Base-by-base conservation (phyloP, 1,284 basidiomycete genomes). In the Hymenochaete sp. region DNA sequence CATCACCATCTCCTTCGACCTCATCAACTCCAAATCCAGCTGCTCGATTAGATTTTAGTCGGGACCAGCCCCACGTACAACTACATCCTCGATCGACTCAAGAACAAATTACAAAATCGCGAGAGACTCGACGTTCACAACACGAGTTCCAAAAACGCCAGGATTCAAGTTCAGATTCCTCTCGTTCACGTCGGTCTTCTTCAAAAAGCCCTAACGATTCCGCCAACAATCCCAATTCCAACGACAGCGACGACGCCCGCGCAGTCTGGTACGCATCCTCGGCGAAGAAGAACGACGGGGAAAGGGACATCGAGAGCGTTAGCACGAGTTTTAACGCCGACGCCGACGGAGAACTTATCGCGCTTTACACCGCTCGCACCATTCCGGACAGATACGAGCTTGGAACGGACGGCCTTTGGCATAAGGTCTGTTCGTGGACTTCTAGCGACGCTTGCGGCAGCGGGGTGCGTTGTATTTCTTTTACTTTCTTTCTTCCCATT, bases 371-470 rank as follows among this genome's bases (percentile, higher is more conserved):
- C 36, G 32, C 56, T 56, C 44, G 50, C 46, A 42, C 53, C 47
- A 52, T 82, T 22, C 77, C 82, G 26, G 71, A 75, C 59, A 76
- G 67, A 57, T 85, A 71, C 59, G 63, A 66, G 43, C 56, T 68
- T 54, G 76, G 67, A 13, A 44, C 61, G n/a, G 80, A 82, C 64
- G 76, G 73, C 10, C 58, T 63, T 45, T 85, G 81, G 81, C 68
- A 72, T 48, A 77, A 70, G 59, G 67, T 70, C 3, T 62, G 67
- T n/a, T 54, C 56, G 24, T 84, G 75, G 65, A 72, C 75, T 11
- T 60, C 83, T 22, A 82, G 79, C 55, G 81, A 32, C 75, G 74
- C 21, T 71, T 74, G 16, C 59, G 26, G 53, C 71, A 73, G 14
- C 60, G 28, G 53, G 31, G 66, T 68, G 54, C 54, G 57, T 56